Conservation (phyloP, 106 monocot genomes). For the Platanthera guangdongensis region DNA sequence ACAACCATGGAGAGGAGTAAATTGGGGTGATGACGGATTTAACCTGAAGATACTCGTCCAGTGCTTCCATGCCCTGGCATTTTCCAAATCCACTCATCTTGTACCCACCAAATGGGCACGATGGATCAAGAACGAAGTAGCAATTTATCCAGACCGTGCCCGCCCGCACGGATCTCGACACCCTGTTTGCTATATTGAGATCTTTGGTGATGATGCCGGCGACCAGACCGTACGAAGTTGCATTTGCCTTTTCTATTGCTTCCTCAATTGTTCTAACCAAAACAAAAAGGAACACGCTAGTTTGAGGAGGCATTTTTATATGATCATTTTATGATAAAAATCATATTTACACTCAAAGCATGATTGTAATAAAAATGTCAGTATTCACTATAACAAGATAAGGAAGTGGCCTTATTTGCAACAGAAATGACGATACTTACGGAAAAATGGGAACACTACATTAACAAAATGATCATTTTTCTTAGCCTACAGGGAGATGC, state of each 20-base stretch:
- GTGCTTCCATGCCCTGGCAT: slow-evolving; percentile 28
- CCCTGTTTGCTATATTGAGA: slow-evolving; percentile 37
- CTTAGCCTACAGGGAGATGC: too few species aligned
- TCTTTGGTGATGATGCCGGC: slow-evolving; percentile 57
- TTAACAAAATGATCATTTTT: too few species aligned
- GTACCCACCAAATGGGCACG: slow-evolving; percentile 42
- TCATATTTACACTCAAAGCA: too few species aligned
- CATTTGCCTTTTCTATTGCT: slow-evolving; percentile 24
- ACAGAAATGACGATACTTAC: too few species aligned
- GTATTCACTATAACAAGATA: too few species aligned
- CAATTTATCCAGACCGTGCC: slow-evolving; percentile 52
- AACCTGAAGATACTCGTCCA: slow-evolving; percentile 35
- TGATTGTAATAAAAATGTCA: too few species aligned
- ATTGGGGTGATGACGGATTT: slow-evolving; percentile 51
- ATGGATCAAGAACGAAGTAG: slow-evolving; percentile 37
- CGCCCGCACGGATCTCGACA: slow-evolving; percentile 41
- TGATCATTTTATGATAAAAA: too few species aligned
- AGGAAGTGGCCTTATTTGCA: too few species aligned
- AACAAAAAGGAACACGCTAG: background rate
- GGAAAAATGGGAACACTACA: too few species aligned
- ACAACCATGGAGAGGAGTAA: slow-evolving; percentile 48
- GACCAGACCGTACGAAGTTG: slow-evolving; percentile 22
- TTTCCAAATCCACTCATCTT: slow-evolving; percentile 64
- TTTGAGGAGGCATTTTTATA: too few species aligned
- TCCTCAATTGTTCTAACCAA: slow-evolving; percentile 43